A percentile compares a stretch with the other conserved stretches of the same genome.
These are phyloP conservation scores for Citrus inodora DNA, from an alignment of 345 rosid genomes.

Conservation along the genomic window DNA sequence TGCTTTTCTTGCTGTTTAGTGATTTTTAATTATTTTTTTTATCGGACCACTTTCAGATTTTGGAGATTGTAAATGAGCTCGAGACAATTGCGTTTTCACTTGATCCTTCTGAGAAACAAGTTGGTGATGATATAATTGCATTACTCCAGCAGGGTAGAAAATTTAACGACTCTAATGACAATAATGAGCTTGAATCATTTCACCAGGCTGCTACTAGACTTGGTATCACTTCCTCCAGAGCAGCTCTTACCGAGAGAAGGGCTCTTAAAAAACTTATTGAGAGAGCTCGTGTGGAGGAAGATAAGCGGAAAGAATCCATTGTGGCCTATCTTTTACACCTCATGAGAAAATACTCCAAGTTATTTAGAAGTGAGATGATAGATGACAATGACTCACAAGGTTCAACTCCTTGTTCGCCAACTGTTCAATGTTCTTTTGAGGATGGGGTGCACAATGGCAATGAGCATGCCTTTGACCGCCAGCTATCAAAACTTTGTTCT, in stretches of 20 bases:
- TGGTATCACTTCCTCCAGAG: conserved; percentile 81
- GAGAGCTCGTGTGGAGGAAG: conserved; percentile 91
- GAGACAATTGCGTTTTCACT: conserved; percentile 60
- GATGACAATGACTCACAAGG: conserved; percentile 94
- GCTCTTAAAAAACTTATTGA: conserved; percentile 91
- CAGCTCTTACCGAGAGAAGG: conserved; percentile 89
- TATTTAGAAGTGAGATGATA: conserved; percentile 71
- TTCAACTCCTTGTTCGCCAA: conserved; percentile 89
- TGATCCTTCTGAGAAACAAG: conserved; percentile 82
- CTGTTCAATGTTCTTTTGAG: conserved; percentile 50
- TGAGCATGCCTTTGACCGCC: conserved; percentile 66
- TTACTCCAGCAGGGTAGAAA: conserved; percentile 90
- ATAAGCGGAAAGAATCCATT: conserved; percentile 95
- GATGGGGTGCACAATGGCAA: conserved; percentile 36
- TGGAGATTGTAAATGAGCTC: conserved; percentile 74
- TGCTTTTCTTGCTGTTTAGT: not conserved
- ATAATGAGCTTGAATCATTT: conserved; percentile 77
- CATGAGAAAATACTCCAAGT: conserved; percentile 92
- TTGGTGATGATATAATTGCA: conserved; percentile 82
- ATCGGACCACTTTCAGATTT: conserved; percentile 50
- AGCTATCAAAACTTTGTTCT: conserved; percentile 79
- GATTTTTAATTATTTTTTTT: not conserved
- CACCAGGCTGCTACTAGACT: conserved; percentile 77
- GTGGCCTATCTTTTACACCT: conserved; percentile 91
- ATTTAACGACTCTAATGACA: conserved; percentile 56